Base-by-base conservation (phyloP, 176 grass and related monocot genomes). In the Areca catechu region DNA sequence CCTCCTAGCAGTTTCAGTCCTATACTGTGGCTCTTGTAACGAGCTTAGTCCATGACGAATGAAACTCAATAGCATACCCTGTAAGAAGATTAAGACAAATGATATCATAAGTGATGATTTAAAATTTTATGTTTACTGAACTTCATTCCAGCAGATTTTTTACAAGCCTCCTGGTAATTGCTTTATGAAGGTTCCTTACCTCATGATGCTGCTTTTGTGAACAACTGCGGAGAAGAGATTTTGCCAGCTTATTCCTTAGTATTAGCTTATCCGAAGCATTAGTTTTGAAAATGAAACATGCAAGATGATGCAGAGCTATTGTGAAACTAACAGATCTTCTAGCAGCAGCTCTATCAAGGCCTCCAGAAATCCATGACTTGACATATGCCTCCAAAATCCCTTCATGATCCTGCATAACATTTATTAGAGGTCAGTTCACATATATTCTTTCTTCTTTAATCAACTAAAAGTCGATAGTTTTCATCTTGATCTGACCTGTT, bases 351-450 rank as follows among this genome's bases (percentile, higher is more conserved):
- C 74, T 84, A 63, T 88, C 84, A 57, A 98, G 80, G 19, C 61
- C 56, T 58, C 83, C 93, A 18, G 80, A 80, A 58, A 71, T 88
- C 93, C 83, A 98, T 56, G 86, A 88, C 68, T 92, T 88, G 57
- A 77, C 69, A 63, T 92, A 98, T 7, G 93, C 71, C 85, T 88
- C 83, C 81, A 98, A 68, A 68, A 88, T 74, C 14, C 56, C 65
- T 66, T 80, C 93, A 51, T 88, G 66, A 16, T 80, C 84, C 93
- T 98, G 67, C 49, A 62, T 34, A 77, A 80, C 21, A 43, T 43
- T 43, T 43, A 43, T 43, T 3, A 74, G 49, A 21, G 14, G 12
- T 16, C 5, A 12, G 34, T 14, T 43, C 10, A 12, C 2, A 43
- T 43, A 43, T 43, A 43, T 43, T 12, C 34, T 43, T 43, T 30